Base-by-base conservation (phyloP, 331 rosid genomes). In the Cydonia oblonga region DNA sequence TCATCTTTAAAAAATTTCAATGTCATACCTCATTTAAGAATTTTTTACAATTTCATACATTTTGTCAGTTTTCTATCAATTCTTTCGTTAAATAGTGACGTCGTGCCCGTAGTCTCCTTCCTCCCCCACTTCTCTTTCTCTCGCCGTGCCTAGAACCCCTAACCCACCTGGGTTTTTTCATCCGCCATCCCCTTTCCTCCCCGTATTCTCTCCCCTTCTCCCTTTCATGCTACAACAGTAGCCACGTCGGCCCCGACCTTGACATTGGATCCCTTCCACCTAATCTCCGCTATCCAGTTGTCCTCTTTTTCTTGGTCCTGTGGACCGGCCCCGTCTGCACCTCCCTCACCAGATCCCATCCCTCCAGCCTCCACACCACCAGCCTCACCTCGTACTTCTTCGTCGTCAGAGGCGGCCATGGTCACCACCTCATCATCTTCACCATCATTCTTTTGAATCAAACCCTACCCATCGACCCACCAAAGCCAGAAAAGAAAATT, bases 341-440 rank as follows among this genome's bases (percentile, higher is more conserved):
- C 30, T 80, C 81, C 58, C 73, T 84, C 63, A 69, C 71, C 86
- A 69, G 96, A 88, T 95, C 96, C 82, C 84, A 74, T 10, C 90
- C 89, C 19, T 85, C 85, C 22, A 96, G 81, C 23, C 85, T 71
- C 83, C 73, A 75, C 12, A 96, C 86, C 22, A 79, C 71, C 4
- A 96, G 67, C 49, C 58, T 84, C 16, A 87, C 96, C 78, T 90
- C 88, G 80, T 86, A 91, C 73, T 90, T 91, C 70, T 78, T 80
- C 62, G 87, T 74, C 23, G 80, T 81, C 19, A 83, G 88, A 70
- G 97, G 96, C 53, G 97, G 99, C 99, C 97, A 95, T 1, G 99
- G 99, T 46, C 99, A 86, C 99, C 99, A 96, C 78, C 79, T 85
- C 96, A 96, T 96, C 99, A 96, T 96, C 87, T 90, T 96, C 68